Conservation (phyloP, 2,329 filamentous ascomycete genomes). For the Mycosphaerella arachidis region DNA sequence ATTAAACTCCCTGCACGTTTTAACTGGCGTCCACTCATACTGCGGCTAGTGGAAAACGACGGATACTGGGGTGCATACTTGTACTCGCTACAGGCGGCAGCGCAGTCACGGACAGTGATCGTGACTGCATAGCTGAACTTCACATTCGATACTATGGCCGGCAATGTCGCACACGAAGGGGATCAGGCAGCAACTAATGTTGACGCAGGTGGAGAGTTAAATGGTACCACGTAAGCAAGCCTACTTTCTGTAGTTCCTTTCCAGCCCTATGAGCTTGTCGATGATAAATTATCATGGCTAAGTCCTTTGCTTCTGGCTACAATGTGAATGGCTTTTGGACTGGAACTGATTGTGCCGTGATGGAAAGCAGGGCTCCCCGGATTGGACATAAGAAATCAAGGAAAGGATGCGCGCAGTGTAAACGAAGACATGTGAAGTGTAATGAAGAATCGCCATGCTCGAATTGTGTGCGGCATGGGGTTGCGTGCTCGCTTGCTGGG, state of each 20-base stretch:
- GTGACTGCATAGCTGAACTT: not conserved
- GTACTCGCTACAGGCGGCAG: not conserved
- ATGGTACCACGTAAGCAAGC: not conserved
- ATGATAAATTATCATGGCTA: not conserved
- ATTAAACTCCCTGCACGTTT: not conserved
- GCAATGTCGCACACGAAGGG: not conserved
- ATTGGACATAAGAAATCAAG: conserved; percentile 29
- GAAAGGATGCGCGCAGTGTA: conserved; percentile 32
- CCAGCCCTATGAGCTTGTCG: not conserved
- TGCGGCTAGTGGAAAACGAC: not conserved
- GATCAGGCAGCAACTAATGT: not conserved
- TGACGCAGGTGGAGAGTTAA: not conserved
- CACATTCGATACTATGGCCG: not conserved
- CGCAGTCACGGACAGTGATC: not conserved
- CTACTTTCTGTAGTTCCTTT: not conserved
- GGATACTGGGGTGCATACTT: not conserved
- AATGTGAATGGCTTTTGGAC: not conserved
- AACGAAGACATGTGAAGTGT: conserved; percentile 33
- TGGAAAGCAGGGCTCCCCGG: conserved; percentile 27
- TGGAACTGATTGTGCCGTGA: conserved; percentile 7
- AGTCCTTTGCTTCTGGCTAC: not conserved
- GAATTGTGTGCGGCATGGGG: conserved; percentile 30
- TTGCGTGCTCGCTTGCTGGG: conserved; percentile 30
- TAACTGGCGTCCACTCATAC: not conserved
- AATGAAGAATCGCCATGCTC: conserved; percentile 30